Conservation (phyloP, 176 grass and related monocot species). For the Juncus effusus region DNA sequence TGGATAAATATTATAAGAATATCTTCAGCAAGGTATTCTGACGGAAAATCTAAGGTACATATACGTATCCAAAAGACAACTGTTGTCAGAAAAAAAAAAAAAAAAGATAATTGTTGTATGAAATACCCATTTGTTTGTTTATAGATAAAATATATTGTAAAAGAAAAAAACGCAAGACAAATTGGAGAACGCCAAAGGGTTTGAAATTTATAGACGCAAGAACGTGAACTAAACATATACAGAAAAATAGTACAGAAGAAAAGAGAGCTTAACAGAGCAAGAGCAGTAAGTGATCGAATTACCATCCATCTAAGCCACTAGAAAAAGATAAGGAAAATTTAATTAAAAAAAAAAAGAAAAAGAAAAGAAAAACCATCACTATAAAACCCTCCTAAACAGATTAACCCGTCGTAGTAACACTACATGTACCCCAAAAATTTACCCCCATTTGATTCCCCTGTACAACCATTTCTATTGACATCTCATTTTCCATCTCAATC, state of each 20-base stretch:
- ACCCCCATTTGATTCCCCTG: slow-evolving; percentile 38
- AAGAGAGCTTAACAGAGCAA: slow-evolving; percentile 28
- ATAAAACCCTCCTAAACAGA: too few species aligned
- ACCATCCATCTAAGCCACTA: slow-evolving; percentile 24
- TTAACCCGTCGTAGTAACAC: slow-evolving; percentile 4
- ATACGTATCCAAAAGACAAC: too few species aligned
- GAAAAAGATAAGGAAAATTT: background rate
- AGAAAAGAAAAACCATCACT: background rate
- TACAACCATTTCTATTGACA: slow-evolving; percentile 21
- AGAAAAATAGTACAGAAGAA: slow-evolving; percentile 24
- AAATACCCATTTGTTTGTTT: too few species aligned
- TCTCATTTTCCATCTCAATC: slow-evolving; percentile 21
- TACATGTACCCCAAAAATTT: slow-evolving; percentile 50
- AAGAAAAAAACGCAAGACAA: background rate
- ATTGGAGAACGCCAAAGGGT: background rate
- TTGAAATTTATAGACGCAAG: slow-evolving; percentile 27
- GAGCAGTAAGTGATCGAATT: slow-evolving; percentile 22
- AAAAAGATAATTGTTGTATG: too few species aligned
- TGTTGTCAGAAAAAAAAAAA: too few species aligned
- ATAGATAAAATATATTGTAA: too few species aligned
- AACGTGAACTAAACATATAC: slow-evolving; percentile 29
- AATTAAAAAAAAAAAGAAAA: background rate
- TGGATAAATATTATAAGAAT: too few species aligned
- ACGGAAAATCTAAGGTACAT: too few species aligned
- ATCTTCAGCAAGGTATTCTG: too few species aligned